Evolutionary conservation across 306 rosid genomes (phyloP).

Genomic region (Prinsepia uniflora): DNA sequence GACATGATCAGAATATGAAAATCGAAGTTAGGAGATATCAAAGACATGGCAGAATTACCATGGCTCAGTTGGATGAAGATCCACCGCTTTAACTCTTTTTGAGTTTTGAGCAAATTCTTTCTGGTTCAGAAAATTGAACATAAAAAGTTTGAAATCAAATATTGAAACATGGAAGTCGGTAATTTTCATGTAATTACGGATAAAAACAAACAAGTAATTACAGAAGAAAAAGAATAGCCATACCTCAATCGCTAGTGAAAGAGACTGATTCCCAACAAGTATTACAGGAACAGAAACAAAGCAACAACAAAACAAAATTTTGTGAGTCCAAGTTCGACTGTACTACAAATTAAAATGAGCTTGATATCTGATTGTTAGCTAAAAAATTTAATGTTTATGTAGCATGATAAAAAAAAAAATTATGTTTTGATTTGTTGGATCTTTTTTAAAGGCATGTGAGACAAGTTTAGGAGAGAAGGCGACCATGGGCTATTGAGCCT

Average conservation of each 20-base stretch:
- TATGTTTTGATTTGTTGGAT: no score
- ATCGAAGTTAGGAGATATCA: not conserved
- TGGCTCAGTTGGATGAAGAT: constrained; percentile 76
- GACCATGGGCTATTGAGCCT: no score
- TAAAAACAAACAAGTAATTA: not conserved
- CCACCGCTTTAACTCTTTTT: constrained; percentile 71
- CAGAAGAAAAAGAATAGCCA: not conserved
- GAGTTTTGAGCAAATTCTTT: constrained; percentile 56
- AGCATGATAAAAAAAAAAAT: no score
- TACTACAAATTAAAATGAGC: not conserved
- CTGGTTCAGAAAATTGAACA: constrained; percentile 34
- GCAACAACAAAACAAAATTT: constrained; percentile 10
- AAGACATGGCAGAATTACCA: constrained; percentile 41
- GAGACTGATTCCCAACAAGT: constrained; percentile 29
- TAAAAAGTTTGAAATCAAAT: not conserved
- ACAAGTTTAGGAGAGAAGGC: no score
- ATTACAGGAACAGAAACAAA: constrained; percentile 12
- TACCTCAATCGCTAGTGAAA: constrained; percentile 50
- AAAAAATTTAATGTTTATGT: no score
- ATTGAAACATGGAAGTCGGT: not conserved
- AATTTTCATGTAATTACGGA: not conserved
- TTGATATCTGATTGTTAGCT: no score
- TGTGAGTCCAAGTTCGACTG: constrained; percentile 12
- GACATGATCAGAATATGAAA: not conserved
- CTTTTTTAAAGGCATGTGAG: no score